Percentiles rank a stretch among this genome's conserved stretches.
Evolutionary conservation across 106 monocot species (phyloP).

Genomic region (Apostasia ramifera): DNA sequence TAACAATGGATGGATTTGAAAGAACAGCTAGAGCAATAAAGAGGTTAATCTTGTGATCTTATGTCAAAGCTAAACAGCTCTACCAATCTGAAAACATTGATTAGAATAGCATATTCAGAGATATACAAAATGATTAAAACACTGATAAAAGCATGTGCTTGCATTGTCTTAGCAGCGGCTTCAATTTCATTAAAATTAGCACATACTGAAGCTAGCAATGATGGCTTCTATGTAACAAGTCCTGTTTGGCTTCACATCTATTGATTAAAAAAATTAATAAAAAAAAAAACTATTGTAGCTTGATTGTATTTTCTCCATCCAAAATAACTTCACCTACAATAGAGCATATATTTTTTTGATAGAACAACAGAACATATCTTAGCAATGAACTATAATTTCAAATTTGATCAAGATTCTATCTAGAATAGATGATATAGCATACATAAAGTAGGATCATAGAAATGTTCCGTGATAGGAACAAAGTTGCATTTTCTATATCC

Average conservation of each 20-base stretch:
- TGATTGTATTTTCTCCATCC: conserved; percentile 97
- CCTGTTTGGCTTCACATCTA: conserved; percentile 83
- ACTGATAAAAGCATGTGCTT: conserved; percentile 86
- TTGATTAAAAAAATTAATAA: too few relatives aligned
- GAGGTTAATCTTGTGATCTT: conserved; percentile 94
- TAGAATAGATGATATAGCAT: neutral
- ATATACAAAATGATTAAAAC: too few relatives aligned
- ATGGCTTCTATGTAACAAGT: conserved; percentile 90
- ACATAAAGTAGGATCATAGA: conserved; percentile 98
- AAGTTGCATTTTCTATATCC: conserved; percentile 97
- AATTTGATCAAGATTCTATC: neutral
- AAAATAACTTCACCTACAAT: conserved; percentile 85
- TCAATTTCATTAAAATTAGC: conserved; percentile 83
- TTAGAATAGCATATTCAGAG: neutral
- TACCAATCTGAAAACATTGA: conserved; percentile 57
- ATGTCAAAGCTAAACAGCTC: conserved; percentile 64
- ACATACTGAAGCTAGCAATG: conserved; percentile 79
- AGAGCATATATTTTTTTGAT: neutral
- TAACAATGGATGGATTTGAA: conserved; percentile 90
- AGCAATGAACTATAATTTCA: neutral
- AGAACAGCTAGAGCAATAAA: conserved; percentile 91
- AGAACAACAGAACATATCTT: neutral
- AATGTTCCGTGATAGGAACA: conserved; percentile 96
- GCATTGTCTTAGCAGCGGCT: conserved; percentile 94
- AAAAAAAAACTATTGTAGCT: conserved; percentile 63